Conservation (phyloP, 1,284 basidiomycete genomes). For the Athelia sp. region DNA sequence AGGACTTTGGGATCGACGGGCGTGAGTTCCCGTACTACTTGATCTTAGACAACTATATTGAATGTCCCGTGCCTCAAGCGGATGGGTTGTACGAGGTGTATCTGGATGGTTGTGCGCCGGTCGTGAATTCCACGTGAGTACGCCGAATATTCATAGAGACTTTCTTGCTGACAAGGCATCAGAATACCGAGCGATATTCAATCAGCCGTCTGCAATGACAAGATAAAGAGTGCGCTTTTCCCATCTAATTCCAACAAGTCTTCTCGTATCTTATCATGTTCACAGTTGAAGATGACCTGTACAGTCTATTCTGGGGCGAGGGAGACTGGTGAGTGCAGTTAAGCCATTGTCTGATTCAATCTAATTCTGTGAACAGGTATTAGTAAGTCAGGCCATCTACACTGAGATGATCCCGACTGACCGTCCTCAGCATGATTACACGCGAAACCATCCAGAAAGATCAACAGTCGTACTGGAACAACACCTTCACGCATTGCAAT, state of each 20-base stretch:
- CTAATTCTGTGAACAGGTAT: no score
- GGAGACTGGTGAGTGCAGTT: constrained; percentile 9
- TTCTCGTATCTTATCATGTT: no score
- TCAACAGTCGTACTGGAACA: not conserved
- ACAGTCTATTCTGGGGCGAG: constrained; percentile 7
- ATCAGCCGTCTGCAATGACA: constrained; percentile 9
- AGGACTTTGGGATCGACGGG: constrained; percentile 4
- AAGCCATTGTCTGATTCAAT: no score
- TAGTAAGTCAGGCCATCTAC: no score
- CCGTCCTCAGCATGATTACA: not conserved
- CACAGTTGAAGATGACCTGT: constrained; percentile 10
- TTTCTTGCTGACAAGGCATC: not conserved
- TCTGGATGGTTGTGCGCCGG: not conserved
- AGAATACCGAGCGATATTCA: constrained; percentile 10
- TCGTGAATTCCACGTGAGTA: not conserved
- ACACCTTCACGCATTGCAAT: not conserved
- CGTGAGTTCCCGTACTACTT: not conserved
- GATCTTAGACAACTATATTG: not conserved
- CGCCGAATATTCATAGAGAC: not conserved
- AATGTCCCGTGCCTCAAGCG: constrained; percentile 8
- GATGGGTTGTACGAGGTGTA: not conserved
- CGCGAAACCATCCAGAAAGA: not conserved
- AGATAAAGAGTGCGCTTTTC: no score
- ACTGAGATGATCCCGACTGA: no score
- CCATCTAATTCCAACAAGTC: no score